Evolutionary conservation across 345 rosid species (phyloP).

Genomic region (Populus alba): DNA sequence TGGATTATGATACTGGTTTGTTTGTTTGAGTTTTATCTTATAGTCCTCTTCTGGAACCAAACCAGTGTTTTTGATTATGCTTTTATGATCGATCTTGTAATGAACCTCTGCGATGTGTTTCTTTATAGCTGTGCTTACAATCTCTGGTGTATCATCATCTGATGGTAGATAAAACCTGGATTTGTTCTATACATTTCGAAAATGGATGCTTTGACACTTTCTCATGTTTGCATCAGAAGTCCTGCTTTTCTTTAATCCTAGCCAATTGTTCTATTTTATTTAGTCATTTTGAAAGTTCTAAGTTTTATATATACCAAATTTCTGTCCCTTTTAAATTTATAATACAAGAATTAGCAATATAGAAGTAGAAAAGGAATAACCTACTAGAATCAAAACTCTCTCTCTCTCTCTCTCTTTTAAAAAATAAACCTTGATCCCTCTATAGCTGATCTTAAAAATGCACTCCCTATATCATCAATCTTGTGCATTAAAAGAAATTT

Average conservation of each 20-base stretch:
- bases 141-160: slow-evolving; percentile 9
- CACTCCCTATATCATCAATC: too few species aligned
- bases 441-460: too few species aligned
- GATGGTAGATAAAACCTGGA: slow-evolving; percentile 12
- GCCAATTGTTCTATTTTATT: too few species aligned
- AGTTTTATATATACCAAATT: too few species aligned
- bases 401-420: too few species aligned
- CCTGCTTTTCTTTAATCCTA: background rate
- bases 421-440: too few species aligned
- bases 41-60: background rate
- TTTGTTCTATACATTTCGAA: background rate
- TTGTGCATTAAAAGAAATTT: too few species aligned
- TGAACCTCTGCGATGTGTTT: slow-evolving; percentile 4
- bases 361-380: too few species aligned
- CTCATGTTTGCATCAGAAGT: background rate
- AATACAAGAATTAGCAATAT: too few species aligned
- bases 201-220: background rate
- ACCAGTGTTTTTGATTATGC: background rate
- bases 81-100: background rate
- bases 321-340: too few species aligned
- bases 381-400: too few species aligned
- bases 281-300: too few species aligned
- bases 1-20: slow-evolving; percentile 16
- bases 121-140: background rate
- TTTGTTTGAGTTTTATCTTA: slow-evolving; percentile 11